A percentile compares a stretch with the other conserved stretches of the same genome.
Conservation (phyloP, 202 grass and related monocot species). For the Carex arenaria region DNA sequence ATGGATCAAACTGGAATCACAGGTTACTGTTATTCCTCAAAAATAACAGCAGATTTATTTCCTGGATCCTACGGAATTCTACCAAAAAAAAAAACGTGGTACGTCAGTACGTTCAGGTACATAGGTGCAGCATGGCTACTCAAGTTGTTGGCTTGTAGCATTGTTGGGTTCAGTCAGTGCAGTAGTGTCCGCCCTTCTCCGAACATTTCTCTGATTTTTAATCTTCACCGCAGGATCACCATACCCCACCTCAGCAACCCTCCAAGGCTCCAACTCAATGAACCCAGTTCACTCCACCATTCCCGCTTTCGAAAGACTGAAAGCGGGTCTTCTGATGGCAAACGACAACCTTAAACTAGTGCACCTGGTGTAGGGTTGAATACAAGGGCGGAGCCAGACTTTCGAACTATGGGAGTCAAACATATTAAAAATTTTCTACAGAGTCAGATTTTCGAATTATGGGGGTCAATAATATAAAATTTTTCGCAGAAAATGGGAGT, state of each 20-base stretch:
- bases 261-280: neutral
- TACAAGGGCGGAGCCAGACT: too few species aligned
- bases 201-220: constrained; percentile 12
- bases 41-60: too few species aligned
- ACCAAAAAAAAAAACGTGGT: neutral
- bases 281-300: neutral
- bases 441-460: too few species aligned
- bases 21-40: too few species aligned
- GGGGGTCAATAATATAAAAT: too few species aligned
- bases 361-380: neutral
- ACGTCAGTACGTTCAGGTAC: neutral
- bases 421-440: too few species aligned
- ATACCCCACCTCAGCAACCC: neutral
- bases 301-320: neutral
- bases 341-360: neutral
- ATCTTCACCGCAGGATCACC: constrained; percentile 8
- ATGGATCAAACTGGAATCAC: too few species aligned
- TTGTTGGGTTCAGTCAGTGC: neutral
- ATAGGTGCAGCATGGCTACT: neutral
- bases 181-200: neutral
- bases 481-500: too few species aligned
- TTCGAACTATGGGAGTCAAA: too few species aligned
- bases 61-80: too few species aligned
- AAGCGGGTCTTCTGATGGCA: neutral
- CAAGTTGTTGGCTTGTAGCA: neutral